A percentile compares a stretch with the other conserved stretches of the same genome.
These are phyloP conservation scores for Phytophthora uliginosa DNA, from an alignment of 352 stramenopile species.

Conservation along the genomic window DNA sequence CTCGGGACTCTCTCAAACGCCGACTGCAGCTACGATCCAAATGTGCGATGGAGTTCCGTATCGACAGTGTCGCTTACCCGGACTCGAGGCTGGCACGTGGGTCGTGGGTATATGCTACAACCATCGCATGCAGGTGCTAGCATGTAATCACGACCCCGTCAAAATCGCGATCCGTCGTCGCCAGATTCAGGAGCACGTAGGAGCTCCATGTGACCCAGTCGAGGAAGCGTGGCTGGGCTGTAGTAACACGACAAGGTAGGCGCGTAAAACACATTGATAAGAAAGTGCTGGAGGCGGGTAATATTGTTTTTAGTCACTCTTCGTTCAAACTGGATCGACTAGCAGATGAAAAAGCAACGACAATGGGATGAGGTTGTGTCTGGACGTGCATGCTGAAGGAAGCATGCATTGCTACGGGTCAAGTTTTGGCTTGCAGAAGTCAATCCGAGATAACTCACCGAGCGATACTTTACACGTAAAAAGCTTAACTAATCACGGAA, in stretches of 20 bases:
- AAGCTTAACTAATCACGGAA: no score
- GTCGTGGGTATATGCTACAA: slow-evolving; percentile 49
- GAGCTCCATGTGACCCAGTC: slow-evolving; percentile 21
- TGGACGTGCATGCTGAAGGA: no score
- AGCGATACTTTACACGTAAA: no score
- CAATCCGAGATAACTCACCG: no score
- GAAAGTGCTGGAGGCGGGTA: no score
- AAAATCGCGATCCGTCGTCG: slow-evolving; percentile 42
- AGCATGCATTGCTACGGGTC: no score
- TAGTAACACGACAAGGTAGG: background rate
- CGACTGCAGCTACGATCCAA: slow-evolving; percentile 31
- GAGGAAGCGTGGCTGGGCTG: slow-evolving; percentile 53
- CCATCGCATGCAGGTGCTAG: slow-evolving; percentile 44
- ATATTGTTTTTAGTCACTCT: no score
- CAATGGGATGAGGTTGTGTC: no score
- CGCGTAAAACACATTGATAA: no score
- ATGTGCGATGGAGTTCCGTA: slow-evolving; percentile 43
- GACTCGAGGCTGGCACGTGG: slow-evolving; percentile 8
- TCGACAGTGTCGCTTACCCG: slow-evolving; percentile 37
- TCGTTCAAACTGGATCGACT: no score
- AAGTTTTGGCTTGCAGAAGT: no score
- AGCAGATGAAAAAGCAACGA: no score
- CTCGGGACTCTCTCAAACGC: slow-evolving; percentile 26
- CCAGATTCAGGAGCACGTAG: slow-evolving; percentile 35
- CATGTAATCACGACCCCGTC: slow-evolving; percentile 36